phyloP scores from a whole-genome alignment of 2,329 filamentous ascomycete species.

The Ophiostoma pallidulum region DNA sequence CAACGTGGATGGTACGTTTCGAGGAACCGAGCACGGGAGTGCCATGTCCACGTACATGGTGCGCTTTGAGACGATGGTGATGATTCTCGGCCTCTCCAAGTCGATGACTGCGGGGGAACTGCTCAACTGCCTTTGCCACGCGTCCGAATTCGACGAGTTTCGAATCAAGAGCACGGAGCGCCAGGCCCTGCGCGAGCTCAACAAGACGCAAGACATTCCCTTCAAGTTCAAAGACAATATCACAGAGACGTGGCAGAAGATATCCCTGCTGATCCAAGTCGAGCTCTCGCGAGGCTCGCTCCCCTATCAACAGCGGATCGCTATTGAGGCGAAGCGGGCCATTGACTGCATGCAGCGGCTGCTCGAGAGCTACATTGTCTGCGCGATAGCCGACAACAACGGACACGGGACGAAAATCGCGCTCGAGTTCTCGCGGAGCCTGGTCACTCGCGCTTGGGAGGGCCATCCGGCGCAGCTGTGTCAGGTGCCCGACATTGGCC shows the following conservation, averaged over 20 bases:
- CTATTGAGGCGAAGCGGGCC: conserved; percentile 54
- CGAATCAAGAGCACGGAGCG: conserved; percentile 64
- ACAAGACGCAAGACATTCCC: conserved; percentile 57
- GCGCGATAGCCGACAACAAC: conserved; percentile 50
- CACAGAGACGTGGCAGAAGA: conserved; percentile 59
- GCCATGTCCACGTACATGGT: conserved; percentile 80
- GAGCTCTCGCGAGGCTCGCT: conserved; percentile 55
- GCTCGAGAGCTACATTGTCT: conserved; percentile 68
- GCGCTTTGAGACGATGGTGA: conserved; percentile 69
- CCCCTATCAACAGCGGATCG: conserved; percentile 34
- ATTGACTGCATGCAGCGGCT: conserved; percentile 62
- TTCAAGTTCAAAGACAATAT: conserved; percentile 64
- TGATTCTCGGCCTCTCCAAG: conserved; percentile 52
- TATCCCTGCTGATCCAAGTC: conserved; percentile 68
- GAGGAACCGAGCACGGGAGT: conserved; percentile 61
- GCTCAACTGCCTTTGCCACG: conserved; percentile 55
- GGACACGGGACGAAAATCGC: conserved; percentile 57
- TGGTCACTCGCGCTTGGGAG: conserved; percentile 74
- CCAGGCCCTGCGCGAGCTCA: conserved; percentile 59
- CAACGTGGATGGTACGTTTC: conserved; percentile 38
- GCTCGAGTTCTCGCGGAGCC: conserved; percentile 67
- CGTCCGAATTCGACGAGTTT: conserved; percentile 62
- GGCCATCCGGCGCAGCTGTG: conserved; percentile 69
- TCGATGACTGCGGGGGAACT: conserved; percentile 57
- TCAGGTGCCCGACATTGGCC: conserved; percentile 71